These are phyloP conservation scores for Nephelium lappaceum DNA, from an alignment of 345 rosid genomes.

Conservation along the genomic window DNA sequence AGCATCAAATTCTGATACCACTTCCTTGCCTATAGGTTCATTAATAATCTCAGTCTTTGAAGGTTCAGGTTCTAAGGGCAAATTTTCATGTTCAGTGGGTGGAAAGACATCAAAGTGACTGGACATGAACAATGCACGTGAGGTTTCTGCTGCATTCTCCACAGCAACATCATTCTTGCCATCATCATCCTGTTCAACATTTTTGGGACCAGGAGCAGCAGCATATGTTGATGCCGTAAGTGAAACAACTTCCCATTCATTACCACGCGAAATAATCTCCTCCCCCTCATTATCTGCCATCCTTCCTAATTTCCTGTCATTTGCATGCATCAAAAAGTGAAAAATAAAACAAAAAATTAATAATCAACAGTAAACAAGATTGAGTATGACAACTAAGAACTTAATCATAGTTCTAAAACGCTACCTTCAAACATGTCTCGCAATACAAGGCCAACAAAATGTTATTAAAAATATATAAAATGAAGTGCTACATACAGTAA, in stretches of 20 bases:
- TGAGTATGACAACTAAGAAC: background rate
- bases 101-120: conserved; percentile 70
- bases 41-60: conserved; percentile 37
- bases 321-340: conserved; percentile 1
- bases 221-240: conserved; percentile 93
- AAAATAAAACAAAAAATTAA: background rate
- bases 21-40: conserved; percentile 45
- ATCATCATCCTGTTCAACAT: conserved; percentile 43
- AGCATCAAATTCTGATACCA: conserved; percentile 33
- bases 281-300: conserved; percentile 64
- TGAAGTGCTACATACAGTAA: background rate
- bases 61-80: conserved; percentile 46
- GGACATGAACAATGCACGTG: conserved; percentile 72
- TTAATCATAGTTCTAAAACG: background rate
- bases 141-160: conserved; percentile 56
- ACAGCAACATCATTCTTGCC: conserved; percentile 32
- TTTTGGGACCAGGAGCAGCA: conserved; percentile 80
- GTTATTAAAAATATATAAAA: background rate
- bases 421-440: background rate
- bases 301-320: conserved; percentile 15
- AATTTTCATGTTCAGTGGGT: conserved; percentile 69
- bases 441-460: background rate
- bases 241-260: conserved; percentile 95
- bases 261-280: conserved; percentile 52
- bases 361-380: background rate